Evolutionary conservation across 2,329 filamentous ascomycete genomes (phyloP).

Genomic region (Ceratocystis papillata): DNA sequence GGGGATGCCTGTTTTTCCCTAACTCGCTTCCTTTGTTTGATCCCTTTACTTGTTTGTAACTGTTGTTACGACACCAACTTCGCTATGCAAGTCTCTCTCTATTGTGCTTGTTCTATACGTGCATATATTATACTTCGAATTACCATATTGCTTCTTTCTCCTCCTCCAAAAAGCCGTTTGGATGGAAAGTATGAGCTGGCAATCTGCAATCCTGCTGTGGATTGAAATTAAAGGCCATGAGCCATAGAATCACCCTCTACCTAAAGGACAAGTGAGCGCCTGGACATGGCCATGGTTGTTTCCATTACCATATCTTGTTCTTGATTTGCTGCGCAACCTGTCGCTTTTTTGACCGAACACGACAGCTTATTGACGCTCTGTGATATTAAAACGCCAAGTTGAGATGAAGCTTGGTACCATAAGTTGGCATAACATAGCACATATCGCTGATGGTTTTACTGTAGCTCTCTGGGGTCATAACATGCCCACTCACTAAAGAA

Average conservation of each 20-base stretch:
- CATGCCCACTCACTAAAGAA: too few species aligned
- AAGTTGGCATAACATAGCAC: neutral
- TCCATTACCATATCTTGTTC: neutral
- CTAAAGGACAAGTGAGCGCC: neutral
- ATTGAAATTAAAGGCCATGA: neutral
- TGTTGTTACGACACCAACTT: neutral
- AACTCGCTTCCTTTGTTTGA: slow-evolving; percentile 1
- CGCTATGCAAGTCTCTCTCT: neutral
- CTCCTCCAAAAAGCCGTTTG: neutral
- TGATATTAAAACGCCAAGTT: neutral
- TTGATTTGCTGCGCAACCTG: neutral
- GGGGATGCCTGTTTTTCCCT: neutral
- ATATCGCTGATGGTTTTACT: neutral
- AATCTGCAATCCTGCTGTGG: slow-evolving; percentile 10
- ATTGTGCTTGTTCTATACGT: neutral
- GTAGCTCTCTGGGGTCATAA: neutral
- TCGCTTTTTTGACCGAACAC: neutral
- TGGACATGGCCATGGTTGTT: neutral
- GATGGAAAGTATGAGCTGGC: slow-evolving; percentile 5
- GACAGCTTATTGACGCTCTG: neutral
- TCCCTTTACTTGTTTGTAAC: slow-evolving; percentile 1
- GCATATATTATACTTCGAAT: neutral
- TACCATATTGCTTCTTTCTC: neutral
- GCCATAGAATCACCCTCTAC: neutral
- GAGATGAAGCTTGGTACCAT: neutral